Evolutionary conservation across 352 stramenopile genomes (phyloP).

Genomic region (Phytophthora sp.): DNA sequence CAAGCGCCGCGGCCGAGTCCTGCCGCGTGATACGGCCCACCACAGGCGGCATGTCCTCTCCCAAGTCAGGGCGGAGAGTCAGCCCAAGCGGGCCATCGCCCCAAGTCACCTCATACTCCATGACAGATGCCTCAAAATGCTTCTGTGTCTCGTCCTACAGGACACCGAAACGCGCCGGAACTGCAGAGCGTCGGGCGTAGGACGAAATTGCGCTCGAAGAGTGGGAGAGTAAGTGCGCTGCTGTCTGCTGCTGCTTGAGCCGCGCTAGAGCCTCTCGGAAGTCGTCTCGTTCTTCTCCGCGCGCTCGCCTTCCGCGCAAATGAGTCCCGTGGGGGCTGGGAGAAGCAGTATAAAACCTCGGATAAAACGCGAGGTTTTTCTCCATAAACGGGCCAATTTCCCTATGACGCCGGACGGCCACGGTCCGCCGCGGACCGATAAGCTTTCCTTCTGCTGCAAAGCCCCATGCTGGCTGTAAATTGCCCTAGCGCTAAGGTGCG

Average conservation of each 20-base stretch:
- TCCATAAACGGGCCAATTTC: background rate
- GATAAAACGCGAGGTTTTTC: slow-evolving; percentile 24
- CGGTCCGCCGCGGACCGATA: slow-evolving; percentile 24
- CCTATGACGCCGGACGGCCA: slow-evolving; percentile 19
- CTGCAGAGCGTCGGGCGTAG: background rate
- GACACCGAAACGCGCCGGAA: slow-evolving; percentile 14
- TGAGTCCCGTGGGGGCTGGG: slow-evolving; percentile 27
- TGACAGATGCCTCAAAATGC: slow-evolving; percentile 21
- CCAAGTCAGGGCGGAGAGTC: slow-evolving; percentile 82
- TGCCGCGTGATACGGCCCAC: slow-evolving; percentile 88
- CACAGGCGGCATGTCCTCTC: slow-evolving; percentile 88
- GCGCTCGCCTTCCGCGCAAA: slow-evolving; percentile 32
- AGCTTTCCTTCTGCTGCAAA: slow-evolving; percentile 1
- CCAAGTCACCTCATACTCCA: slow-evolving; percentile 91
- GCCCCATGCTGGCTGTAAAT: background rate
- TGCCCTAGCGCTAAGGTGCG: background rate
- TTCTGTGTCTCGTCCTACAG: slow-evolving; percentile 10
- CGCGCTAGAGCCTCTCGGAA: slow-evolving; percentile 2
- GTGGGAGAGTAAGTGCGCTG: slow-evolving; percentile 16
- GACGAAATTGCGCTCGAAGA: slow-evolving; percentile 3
- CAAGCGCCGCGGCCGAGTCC: slow-evolving; percentile 80
- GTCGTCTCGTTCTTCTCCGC: slow-evolving; percentile 26
- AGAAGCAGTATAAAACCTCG: slow-evolving; percentile 39
- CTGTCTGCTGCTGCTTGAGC: slow-evolving; percentile 16
- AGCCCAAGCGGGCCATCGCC: slow-evolving; percentile 82